These are phyloP conservation scores for Aspergillus olivimuriae DNA, from an alignment of 495 filamentous ascomycete genomes.

Conservation along the genomic window DNA sequence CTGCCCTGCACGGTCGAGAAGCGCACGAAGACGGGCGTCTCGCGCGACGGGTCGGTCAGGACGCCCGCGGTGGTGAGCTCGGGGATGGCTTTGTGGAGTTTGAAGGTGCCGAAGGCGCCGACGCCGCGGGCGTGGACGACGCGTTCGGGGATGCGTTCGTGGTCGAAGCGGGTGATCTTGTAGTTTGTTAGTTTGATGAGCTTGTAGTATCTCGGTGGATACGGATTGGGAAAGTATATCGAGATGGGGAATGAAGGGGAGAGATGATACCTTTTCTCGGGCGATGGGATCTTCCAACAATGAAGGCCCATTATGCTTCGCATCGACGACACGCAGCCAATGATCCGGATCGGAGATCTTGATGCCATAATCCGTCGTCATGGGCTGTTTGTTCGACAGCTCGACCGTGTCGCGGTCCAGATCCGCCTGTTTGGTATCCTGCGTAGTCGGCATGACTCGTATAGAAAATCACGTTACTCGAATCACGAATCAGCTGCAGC, in stretches of 20 bases:
- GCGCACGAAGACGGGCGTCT: constrained; percentile 72
- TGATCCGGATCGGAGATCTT: constrained; percentile 70
- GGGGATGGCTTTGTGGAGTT: constrained; percentile 58
- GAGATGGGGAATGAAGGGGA: too few species aligned
- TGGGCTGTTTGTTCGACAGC: constrained; percentile 25
- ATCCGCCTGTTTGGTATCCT: constrained; percentile 26
- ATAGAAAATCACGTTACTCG: too few species aligned
- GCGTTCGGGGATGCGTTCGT: constrained; percentile 82
- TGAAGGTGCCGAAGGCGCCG: constrained; percentile 82
- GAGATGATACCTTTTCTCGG: constrained; percentile 79
- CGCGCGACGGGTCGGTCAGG: constrained; percentile 71
- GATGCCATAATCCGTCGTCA: constrained; percentile 76
- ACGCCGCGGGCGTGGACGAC: constrained; percentile 84
- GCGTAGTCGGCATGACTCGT: too few species aligned
- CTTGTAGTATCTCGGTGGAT: neutral
- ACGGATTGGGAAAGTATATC: too few species aligned
- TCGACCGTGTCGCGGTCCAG: constrained; percentile 30
- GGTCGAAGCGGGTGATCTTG: constrained; percentile 75
- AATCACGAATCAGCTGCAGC: too few species aligned
- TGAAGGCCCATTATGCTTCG: constrained; percentile 58
- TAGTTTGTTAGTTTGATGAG: neutral
- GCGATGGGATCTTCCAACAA: constrained; percentile 80
- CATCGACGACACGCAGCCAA: constrained; percentile 62
- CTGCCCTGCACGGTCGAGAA: constrained; percentile 81
- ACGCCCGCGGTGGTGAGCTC: constrained; percentile 68